Conservation (phyloP, 352 stramenopile genomes). For the Phytopythium ostracodes region DNA sequence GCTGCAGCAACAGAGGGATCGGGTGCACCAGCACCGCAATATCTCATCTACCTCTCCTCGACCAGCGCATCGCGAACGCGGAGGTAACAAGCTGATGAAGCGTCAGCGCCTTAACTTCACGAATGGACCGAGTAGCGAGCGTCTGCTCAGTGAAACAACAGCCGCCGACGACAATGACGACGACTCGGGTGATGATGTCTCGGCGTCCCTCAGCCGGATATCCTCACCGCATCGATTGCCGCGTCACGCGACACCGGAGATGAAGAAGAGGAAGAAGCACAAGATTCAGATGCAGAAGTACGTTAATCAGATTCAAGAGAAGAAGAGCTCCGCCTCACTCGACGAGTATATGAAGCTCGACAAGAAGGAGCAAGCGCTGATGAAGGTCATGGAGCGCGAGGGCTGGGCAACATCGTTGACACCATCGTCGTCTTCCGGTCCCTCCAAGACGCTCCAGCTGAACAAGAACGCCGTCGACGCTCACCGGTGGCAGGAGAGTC, state of each 20-base stretch:
- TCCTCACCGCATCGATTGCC: neutral
- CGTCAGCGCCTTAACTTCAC: constrained; percentile 14
- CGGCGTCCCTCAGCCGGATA: neutral
- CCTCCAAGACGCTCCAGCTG: neutral
- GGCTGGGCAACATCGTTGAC: neutral
- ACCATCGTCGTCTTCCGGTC: neutral
- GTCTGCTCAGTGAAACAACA: neutral
- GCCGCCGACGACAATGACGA: neutral
- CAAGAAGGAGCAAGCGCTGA: constrained; percentile 13
- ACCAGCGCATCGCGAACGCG: neutral
- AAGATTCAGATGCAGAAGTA: constrained; percentile 20
- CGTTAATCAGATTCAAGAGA: constrained; percentile 26
- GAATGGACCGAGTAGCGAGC: neutral
- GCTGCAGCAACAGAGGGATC: neutral
- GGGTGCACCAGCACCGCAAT: neutral
- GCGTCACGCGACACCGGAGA: neutral
- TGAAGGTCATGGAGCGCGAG: constrained; percentile 10
- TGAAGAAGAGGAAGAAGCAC: constrained; percentile 15
- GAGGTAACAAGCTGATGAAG: constrained; percentile 16
- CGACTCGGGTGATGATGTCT: neutral
- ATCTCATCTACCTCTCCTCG: neutral
- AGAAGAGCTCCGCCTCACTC: constrained; percentile 17
- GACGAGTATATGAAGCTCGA: constrained; percentile 32
- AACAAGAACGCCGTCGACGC: constrained; percentile 9
- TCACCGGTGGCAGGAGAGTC: constrained; percentile 16